Percentiles rank a stretch among this genome's conserved stretches.
These are phyloP conservation scores for Clitopilus hobsonii DNA, from an alignment of 768 basidiomycete genomes.

Conservation along the genomic window DNA sequence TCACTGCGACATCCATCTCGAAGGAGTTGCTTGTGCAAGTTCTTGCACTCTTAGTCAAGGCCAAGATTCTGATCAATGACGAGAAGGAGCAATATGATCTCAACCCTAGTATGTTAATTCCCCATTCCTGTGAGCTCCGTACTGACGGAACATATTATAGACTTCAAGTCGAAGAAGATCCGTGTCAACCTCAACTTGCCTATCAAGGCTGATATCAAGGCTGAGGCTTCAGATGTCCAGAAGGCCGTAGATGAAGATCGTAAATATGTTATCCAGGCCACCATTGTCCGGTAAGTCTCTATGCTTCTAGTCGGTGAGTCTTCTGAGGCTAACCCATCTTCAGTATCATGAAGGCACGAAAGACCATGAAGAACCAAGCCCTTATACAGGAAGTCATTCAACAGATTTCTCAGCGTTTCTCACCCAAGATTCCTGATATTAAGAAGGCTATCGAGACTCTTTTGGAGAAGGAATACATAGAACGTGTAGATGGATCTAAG, in stretches of 20 bases:
- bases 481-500: constrained; percentile 87
- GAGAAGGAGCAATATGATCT: constrained; percentile 89
- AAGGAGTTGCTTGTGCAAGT: constrained; percentile 80
- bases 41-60: constrained; percentile 74
- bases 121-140: constrained; percentile 3
- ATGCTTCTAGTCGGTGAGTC: neutral
- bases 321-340: constrained; percentile 1
- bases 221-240: constrained; percentile 85
- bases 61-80: constrained; percentile 86
- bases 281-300: constrained; percentile 69
- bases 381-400: constrained; percentile 89
- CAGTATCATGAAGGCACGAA: constrained; percentile 94
- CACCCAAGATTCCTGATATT: constrained; percentile 94
- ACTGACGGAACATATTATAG: constrained; percentile 27
- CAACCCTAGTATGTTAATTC: constrained; percentile 55
- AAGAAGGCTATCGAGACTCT: constrained; percentile 97
- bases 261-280: constrained; percentile 95
- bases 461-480: constrained; percentile 97
- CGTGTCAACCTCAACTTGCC: constrained; percentile 88
- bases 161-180: constrained; percentile 95
- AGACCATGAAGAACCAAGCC: constrained; percentile 92
- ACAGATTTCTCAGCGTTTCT: constrained; percentile 84
- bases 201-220: constrained; percentile 94
- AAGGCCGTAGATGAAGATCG: constrained; percentile 98
- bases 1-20: constrained; percentile 72